A percentile compares a stretch with the other conserved stretches of the same genome.
Conservation (phyloP, 164 flowering plant species). For the Piper longum region DNA sequence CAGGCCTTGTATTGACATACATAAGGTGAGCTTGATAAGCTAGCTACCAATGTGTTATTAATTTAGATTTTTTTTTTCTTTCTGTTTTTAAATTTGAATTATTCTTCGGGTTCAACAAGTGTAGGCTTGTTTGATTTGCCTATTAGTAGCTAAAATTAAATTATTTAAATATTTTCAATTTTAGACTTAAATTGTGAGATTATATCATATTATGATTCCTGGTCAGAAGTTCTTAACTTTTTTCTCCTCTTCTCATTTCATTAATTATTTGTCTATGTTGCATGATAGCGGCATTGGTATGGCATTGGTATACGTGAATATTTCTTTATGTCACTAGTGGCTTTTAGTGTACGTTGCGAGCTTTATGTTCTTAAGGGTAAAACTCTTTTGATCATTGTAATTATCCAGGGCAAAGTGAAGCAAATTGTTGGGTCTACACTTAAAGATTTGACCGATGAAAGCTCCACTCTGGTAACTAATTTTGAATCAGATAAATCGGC, state of each 20-base stretch:
- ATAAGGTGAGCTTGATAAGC: conserved; percentile 40
- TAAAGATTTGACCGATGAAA: conserved; percentile 46
- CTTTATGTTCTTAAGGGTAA: neutral
- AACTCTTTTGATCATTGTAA: neutral
- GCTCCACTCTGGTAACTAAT: conserved; percentile 55
- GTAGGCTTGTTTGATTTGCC: too few relatives aligned
- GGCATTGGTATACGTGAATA: too few relatives aligned
- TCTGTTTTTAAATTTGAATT: neutral
- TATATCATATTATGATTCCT: too few relatives aligned
- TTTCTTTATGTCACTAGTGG: too few relatives aligned
- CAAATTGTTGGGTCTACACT: conserved; percentile 98
- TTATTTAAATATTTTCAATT: too few relatives aligned
- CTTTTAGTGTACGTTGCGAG: neutral
- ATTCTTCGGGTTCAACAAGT: neutral
- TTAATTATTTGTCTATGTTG: too few relatives aligned
- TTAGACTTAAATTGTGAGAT: too few relatives aligned
- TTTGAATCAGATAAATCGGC: conserved; percentile 89
- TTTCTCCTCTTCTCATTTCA: too few relatives aligned
- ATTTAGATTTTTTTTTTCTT: neutral
- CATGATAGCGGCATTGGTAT: too few relatives aligned
- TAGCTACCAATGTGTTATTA: neutral
- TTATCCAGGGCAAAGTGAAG: conserved; percentile 87
- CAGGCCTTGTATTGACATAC: conserved; percentile 95
- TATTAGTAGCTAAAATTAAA: too few relatives aligned
- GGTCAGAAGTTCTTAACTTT: too few relatives aligned